A percentile compares a stretch with the other conserved stretches of the same genome.
Conservation (phyloP, 148 eudicot genomes). For the Oxyria digyna region DNA sequence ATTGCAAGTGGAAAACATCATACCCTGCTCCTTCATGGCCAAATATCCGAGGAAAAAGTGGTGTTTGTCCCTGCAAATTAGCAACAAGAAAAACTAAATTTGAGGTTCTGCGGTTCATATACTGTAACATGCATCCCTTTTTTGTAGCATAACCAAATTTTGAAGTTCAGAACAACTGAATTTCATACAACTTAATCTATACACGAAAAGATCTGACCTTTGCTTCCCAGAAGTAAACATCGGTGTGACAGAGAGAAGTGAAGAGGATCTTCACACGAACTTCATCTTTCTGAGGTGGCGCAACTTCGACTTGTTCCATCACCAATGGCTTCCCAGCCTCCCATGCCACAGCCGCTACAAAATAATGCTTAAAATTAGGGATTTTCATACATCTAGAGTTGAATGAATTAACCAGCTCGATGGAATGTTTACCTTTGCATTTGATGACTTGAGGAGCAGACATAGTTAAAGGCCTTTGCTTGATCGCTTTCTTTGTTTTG, state of each 20-base stretch:
- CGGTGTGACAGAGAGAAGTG: not conserved
- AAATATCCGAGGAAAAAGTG: slow-evolving; percentile 49
- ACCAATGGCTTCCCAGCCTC: slow-evolving; percentile 4
- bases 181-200: no score
- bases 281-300: slow-evolving; percentile 1
- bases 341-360: not conserved
- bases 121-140: no score
- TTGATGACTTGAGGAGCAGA: slow-evolving; percentile 1
- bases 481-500: not conserved
- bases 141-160: no score
- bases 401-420: not conserved
- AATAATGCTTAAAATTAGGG: not conserved
- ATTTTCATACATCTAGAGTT: no score
- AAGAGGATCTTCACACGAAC: not conserved
- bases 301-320: not conserved
- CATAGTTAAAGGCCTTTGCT: not conserved
- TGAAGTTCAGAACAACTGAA: no score
- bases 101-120: no score
- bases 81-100: not conserved
- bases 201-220: not conserved
- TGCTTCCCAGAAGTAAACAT: slow-evolving; percentile 4
- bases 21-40: slow-evolving; percentile 76
- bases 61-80: slow-evolving; percentile 36
- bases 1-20: not conserved
- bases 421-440: not conserved